Conservation (phyloP, 305 asterid genomes). For the Fraxinus sp. region DNA sequence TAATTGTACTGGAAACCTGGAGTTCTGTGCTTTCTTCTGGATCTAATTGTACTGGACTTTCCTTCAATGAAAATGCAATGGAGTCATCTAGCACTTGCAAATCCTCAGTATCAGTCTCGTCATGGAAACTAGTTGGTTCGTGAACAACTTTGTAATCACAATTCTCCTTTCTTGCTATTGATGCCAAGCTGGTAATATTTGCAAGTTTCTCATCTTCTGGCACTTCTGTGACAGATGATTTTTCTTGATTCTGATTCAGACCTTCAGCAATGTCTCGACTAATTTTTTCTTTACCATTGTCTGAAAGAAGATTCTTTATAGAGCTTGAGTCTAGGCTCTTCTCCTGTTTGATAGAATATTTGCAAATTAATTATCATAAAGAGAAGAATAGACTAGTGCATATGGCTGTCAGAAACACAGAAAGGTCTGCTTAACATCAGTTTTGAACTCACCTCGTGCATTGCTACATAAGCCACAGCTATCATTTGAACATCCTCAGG, state of each 20-base stretch:
- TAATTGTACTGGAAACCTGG: constrained; percentile 24
- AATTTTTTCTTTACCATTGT: constrained; percentile 37
- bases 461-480: constrained; percentile 6
- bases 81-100: constrained; percentile 20
- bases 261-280: constrained; percentile 18
- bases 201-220: constrained; percentile 30
- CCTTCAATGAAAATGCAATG: constrained; percentile 18
- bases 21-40: constrained; percentile 19
- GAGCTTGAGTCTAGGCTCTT: not conserved
- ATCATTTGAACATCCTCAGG: constrained; percentile 18
- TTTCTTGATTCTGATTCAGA: constrained; percentile 28
- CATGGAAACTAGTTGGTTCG: constrained; percentile 19
- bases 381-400: constrained; percentile 21
- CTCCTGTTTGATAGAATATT: not conserved
- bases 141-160: constrained; percentile 15
- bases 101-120: constrained; percentile 25
- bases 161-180: constrained; percentile 30
- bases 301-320: constrained; percentile 23
- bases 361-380: not conserved
- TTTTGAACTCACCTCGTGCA: constrained; percentile 2
- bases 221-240: constrained; percentile 20
- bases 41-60: constrained; percentile 25
- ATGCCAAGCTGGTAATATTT: constrained; percentile 29
- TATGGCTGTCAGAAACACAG: not conserved
- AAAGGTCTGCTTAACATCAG: not conserved